A percentile compares a stretch with the other conserved stretches of the same genome.
These are phyloP conservation scores for Aphanomyces invadans DNA, from an alignment of 352 stramenopile species.

Conservation along the genomic window DNA sequence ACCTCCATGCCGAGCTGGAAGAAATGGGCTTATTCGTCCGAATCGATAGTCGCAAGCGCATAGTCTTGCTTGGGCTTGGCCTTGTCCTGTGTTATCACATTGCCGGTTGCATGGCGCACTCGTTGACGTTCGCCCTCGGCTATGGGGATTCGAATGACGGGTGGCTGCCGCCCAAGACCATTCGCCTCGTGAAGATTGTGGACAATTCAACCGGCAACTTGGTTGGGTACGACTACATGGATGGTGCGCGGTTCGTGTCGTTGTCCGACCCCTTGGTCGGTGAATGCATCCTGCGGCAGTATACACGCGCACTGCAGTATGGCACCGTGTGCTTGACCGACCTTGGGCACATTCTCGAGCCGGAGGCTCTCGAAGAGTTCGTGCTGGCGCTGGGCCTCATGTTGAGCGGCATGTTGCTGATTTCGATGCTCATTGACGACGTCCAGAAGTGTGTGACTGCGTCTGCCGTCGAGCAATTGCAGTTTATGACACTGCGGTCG, in stretches of 20 bases:
- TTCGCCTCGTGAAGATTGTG: not conserved
- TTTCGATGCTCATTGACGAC: slow-evolving; percentile 51
- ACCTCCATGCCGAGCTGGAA: not conserved
- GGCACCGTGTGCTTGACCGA: not conserved
- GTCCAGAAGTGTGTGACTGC: slow-evolving; percentile 39
- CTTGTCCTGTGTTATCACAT: slow-evolving; percentile 11
- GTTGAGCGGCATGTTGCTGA: slow-evolving; percentile 45
- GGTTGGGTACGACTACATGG: not conserved
- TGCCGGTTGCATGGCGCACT: not conserved
- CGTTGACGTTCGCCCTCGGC: not conserved
- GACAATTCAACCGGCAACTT: not conserved
- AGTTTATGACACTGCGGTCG: slow-evolving; percentile 25
- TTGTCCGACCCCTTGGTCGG: not conserved
- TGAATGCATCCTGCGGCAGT: not conserved
- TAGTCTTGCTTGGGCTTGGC: not conserved
- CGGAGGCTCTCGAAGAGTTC: slow-evolving; percentile 47
- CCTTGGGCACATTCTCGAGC: not conserved
- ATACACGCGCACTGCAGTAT: not conserved
- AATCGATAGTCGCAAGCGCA: slow-evolving; percentile 3
- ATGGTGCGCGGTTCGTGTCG: not conserved
- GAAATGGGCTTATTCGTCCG: slow-evolving; percentile 8
- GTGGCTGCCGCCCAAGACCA: slow-evolving; percentile 5
- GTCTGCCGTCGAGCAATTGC: slow-evolving; percentile 54
- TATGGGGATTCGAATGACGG: slow-evolving; percentile 1
- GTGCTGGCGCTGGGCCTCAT: slow-evolving; percentile 41